Percentiles rank a stretch among this genome's conserved stretches.
phyloP scores from a whole-genome alignment of 2,329 filamentous ascomycete species.

The Neophaeococcomyces aloes region DNA sequence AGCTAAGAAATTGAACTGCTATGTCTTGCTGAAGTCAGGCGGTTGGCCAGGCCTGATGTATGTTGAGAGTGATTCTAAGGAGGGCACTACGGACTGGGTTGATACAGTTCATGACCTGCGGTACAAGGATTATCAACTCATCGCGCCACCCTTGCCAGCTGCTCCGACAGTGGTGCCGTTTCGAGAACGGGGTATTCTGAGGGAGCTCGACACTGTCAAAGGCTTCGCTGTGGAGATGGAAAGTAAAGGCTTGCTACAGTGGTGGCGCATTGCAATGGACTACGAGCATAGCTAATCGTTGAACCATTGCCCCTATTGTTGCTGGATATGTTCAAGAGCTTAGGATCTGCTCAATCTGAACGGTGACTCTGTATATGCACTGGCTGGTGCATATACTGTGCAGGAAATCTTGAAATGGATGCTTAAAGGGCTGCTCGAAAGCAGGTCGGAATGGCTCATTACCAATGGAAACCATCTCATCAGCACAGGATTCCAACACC shows the following conservation, averaged over 20 bases:
- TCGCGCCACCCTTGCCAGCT: conserved; percentile 38
- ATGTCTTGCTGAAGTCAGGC: conserved; percentile 56
- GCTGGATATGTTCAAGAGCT: no score
- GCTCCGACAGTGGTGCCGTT: conserved; percentile 22
- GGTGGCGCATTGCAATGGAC: conserved; percentile 63
- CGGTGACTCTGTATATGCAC: no score
- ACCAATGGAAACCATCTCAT: no score
- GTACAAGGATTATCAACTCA: conserved; percentile 64
- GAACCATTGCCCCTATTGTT: no score
- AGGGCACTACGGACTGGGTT: conserved; percentile 53
- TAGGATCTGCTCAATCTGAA: no score
- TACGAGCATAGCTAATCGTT: conserved; percentile 22
- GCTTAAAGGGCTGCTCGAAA: no score
- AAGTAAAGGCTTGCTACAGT: conserved; percentile 45
- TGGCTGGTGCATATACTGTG: no score
- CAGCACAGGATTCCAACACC: no score
- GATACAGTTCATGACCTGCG: conserved; percentile 50
- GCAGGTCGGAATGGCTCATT: no score
- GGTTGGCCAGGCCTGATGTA: conserved; percentile 70
- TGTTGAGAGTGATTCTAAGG: conserved; percentile 50
- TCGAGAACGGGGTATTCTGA: conserved; percentile 27
- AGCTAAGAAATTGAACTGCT: conserved; percentile 49
- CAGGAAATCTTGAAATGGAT: no score
- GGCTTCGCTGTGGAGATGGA: conserved; percentile 56
- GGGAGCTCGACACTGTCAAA: conserved; percentile 53